These are phyloP conservation scores for Fraxinus platypoda DNA, from an alignment of 305 asterid genomes.

Conservation along the genomic window DNA sequence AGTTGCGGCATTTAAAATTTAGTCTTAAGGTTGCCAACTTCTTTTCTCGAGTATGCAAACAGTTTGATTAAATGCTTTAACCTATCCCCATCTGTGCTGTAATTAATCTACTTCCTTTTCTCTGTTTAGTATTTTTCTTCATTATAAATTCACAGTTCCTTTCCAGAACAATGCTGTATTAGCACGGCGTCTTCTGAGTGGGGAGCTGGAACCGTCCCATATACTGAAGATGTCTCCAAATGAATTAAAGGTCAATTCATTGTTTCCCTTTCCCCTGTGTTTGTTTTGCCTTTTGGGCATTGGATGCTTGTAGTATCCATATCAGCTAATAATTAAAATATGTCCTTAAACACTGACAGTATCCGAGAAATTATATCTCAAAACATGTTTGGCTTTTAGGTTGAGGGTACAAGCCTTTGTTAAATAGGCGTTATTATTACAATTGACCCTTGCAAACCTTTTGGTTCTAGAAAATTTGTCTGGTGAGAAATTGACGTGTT, in stretches of 20 bases:
- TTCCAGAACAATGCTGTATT: slow-evolving; percentile 52
- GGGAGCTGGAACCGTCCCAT: slow-evolving; percentile 78
- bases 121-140: neutral
- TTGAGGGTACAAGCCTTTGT: slow-evolving; percentile 8
- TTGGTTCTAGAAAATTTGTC: neutral
- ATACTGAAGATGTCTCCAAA: slow-evolving; percentile 67
- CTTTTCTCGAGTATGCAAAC: slow-evolving; percentile 4
- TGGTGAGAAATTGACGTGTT: neutral
- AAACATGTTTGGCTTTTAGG: slow-evolving; percentile 7
- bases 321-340: slow-evolving; percentile 13
- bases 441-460: neutral
- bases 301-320: slow-evolving; percentile 8
- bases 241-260: slow-evolving; percentile 65
- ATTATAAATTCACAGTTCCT: slow-evolving; percentile 21
- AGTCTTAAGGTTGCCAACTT: slow-evolving; percentile 60
- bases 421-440: slow-evolving; percentile 14
- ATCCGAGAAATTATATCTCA: neutral
- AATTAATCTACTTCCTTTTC: slow-evolving; percentile 1
- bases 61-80: neutral
- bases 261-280: neutral
- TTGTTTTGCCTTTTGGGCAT: slow-evolving; percentile 5
- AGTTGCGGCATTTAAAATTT: slow-evolving; percentile 68
- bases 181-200: slow-evolving; percentile 66
- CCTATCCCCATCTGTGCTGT: neutral
- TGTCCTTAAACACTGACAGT: neutral